Evolutionary conservation across 257 asterid species (phyloP), one percentile per base, ranked within the genome.

Genomic region (Solanum boliviense): DNA sequence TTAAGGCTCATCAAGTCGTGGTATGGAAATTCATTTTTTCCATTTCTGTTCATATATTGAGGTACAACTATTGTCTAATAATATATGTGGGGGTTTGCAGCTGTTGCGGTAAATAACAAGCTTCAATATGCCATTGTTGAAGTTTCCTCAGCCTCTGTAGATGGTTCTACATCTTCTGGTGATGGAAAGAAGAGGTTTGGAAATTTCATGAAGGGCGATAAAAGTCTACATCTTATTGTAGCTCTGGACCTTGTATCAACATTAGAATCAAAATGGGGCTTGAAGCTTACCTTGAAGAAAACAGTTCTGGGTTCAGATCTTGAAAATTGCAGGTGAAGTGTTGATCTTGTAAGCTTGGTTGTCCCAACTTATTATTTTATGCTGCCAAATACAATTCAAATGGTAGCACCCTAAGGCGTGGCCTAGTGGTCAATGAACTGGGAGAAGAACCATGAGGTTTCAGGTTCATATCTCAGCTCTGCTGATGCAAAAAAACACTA

Each of bases 61-160:
- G 70, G 12, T 52, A 29, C 89, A 86, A 46, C 83, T n/a, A 75
- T 35, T 46, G 56, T 78, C 48, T 75, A 72, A 36, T 46, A 48
- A 21, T 48, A 41, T 9, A 25, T 9, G 67, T 86, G 89, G 72
- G 52, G 76, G 78, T 89, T 65, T 35, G 87, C 95, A 97, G 99
- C 98, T 87, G 98, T 95, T 90, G 99, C 99, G 27, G 94, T 97
- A 91, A 97, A 97, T 91, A 91, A 94, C 46, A 95, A 95, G 92
- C 98, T 97, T 89, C 98, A 94, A 86, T 97, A 97, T 78, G 98
- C 98, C 39, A 90, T 95, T 83, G 99, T 95, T 90, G 99, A 95
- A 93, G 95, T 97, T 87, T 92, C 89, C 73, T 90, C 94, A 87
- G 87, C 74, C 68, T 86, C 93, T 79, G 62, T 41, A 88, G 98